Base-by-base conservation (phyloP, 2,329 filamentous ascomycete genomes). In the Rhinocladiella mackenziei region DNA sequence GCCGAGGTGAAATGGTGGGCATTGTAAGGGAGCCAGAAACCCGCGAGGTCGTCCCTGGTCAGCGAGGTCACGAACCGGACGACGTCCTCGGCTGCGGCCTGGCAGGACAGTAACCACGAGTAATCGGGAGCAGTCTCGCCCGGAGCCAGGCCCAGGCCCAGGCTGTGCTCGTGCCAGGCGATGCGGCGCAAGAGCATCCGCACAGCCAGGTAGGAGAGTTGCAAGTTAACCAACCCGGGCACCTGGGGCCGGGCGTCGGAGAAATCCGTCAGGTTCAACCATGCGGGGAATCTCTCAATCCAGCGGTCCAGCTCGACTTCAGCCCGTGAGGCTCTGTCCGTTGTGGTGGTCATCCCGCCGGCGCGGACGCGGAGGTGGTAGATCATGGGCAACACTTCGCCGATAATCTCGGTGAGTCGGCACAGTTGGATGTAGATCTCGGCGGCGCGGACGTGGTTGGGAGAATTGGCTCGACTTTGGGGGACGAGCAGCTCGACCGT, bases 391-490 rank as follows among this genome's bases (percentile, higher is more conserved):
- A 72, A 58, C 1, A 71, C 55, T 37, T 72, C 69, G 5, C 69
- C 69, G 19, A 72, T 55, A 5, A 68, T 70, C 46, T 71, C 69
- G 2, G 68, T 70, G 43, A 78, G 60, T 9, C 62, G 66, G 53
- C 75, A 78, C 4, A 78, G 62, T 13, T 73, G 68, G 26, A 76
- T 68, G 44, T 77, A 77, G 31, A 73, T 74, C 34, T 70, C 67
- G 1, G 71, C 70, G 9, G 73, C 69, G 32, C 64, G 60, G 42
- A 67, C 60, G 56, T 69, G 62, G 59, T 73, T 62, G 56, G 56
- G 50, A 68, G 62, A 59, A 48, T 62, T 50, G 42, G 64, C 43
- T 50, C 64, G 52, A 54, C 65, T 50, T 22, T 61, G 46, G 39
- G 70, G 61, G 58, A 31, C 49, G 56, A 70, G 31, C 44, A 68